Evolutionary conservation across 177 flowering plant species (phyloP).

Genomic region (Vitis hybrid): DNA sequence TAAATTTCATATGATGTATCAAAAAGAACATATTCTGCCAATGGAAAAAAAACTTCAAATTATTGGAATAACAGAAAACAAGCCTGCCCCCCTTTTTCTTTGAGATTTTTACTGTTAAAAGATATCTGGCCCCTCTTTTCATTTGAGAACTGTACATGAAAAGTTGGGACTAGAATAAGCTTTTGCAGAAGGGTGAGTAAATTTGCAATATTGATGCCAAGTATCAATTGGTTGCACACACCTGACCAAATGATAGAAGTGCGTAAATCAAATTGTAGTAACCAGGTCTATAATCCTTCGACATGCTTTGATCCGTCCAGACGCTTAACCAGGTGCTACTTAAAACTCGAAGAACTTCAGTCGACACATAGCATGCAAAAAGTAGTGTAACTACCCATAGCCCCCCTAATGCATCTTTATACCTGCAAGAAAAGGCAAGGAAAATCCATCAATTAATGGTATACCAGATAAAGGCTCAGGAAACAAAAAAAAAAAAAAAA

Average conservation of each 20-base stretch:
- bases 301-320: constrained; percentile 60
- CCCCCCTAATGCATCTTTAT: constrained; percentile 64
- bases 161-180: background rate
- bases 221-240: constrained; percentile 10
- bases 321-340: constrained; percentile 79
- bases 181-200: background rate
- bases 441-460: background rate
- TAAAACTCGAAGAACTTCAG: constrained; percentile 59
- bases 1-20: background rate
- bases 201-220: background rate
- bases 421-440: constrained; percentile 33
- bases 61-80: background rate
- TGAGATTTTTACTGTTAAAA: no score
- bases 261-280: constrained; percentile 57
- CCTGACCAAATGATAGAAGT: constrained; percentile 60
- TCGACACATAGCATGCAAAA: constrained; percentile 45
- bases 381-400: constrained; percentile 57
- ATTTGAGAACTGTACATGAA: background rate
- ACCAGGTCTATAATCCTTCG: constrained; percentile 38
- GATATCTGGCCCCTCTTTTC: no score
- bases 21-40: background rate
- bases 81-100: background rate
- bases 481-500: no score
- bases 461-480: background rate
- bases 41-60: background rate